These are phyloP conservation scores for Quercus tomentella DNA, from an alignment of 331 rosid genomes.

Conservation along the genomic window DNA sequence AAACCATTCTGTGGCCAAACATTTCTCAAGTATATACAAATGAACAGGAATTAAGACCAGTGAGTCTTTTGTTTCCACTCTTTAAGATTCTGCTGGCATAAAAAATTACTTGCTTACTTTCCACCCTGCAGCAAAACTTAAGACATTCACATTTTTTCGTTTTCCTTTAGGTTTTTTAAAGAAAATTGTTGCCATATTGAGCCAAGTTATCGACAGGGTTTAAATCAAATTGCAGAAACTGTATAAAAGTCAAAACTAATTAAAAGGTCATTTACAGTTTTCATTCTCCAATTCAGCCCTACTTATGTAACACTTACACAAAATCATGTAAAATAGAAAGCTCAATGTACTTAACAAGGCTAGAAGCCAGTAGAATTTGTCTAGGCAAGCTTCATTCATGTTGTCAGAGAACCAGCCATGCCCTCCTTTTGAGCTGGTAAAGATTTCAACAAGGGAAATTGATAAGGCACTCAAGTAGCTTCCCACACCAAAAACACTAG, in stretches of 20 bases:
- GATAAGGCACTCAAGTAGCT: slow-evolving; percentile 81
- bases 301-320: slow-evolving; percentile 48
- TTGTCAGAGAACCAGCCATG: slow-evolving; percentile 86
- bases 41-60: too few relatives aligned
- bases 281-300: slow-evolving; percentile 39
- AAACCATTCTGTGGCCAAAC: too few relatives aligned
- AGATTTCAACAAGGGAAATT: slow-evolving; percentile 56
- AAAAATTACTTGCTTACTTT: too few relatives aligned
- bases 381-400: slow-evolving; percentile 72
- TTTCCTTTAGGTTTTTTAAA: too few relatives aligned
- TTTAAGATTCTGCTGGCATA: too few relatives aligned
- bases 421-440: slow-evolving; percentile 43
- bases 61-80: too few relatives aligned
- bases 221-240: background rate
- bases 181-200: too few relatives aligned
- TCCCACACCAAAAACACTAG: slow-evolving; percentile 94
- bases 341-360: slow-evolving; percentile 51
- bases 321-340: slow-evolving; percentile 46
- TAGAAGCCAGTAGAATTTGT: slow-evolving; percentile 77
- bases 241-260: background rate
- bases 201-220: too few relatives aligned
- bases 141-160: too few relatives aligned
- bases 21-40: too few relatives aligned
- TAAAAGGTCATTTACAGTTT: slow-evolving; percentile 21
- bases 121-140: too few relatives aligned